Base-by-base conservation (phyloP, 441 rosid species). In the Hura crepitans region DNA sequence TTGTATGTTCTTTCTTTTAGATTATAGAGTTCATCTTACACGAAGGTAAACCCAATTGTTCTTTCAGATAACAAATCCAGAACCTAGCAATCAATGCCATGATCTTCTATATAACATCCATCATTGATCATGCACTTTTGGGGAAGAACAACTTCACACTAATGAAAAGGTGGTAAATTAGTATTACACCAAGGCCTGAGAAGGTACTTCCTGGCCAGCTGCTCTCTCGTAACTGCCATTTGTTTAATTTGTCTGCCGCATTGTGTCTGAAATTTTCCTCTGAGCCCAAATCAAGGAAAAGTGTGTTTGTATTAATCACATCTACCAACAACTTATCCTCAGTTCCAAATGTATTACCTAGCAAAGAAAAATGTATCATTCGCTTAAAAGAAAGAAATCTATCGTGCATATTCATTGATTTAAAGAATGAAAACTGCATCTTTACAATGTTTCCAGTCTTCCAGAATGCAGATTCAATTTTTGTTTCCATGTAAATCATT, bases 51-150 rank as follows among this genome's bases (percentile, higher is more conserved):
- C 33, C 20, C 9, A 14, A 10, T 56, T 43, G 51, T 72, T 45
- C 55, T 43, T 65, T 57, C 57, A 54, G 25, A 42, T 62, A 10
- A 37, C 39, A 39, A 61, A 30, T 55, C 63, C 58, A 65, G 18
- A 55, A 30, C 17, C 53, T 63, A 27, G n/a, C 31, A 61, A 13
- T 28, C 31, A 14, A 10, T 45, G 46, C 6, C 47, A 35, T 23
- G 53, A 61, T 23, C 31, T 25, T 35, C 42, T 35, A 12, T 27
- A 18, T 62, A 70, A 9, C 47, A 59, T 20, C 33, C 25, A 23
- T 43, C 3, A 11, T 60, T 49, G 50, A 30, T 30, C 20, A 20
- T 31, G 35, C 13, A 60, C 15, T 60, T 69, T 59, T 22, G 65
- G 33, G 46, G 57, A 68, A 55, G 43, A 70, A 59, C 30, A 56